Base-by-base conservation (phyloP, 2,329 filamentous ascomycete species). In the Aureobasidium subglaciale region DNA sequence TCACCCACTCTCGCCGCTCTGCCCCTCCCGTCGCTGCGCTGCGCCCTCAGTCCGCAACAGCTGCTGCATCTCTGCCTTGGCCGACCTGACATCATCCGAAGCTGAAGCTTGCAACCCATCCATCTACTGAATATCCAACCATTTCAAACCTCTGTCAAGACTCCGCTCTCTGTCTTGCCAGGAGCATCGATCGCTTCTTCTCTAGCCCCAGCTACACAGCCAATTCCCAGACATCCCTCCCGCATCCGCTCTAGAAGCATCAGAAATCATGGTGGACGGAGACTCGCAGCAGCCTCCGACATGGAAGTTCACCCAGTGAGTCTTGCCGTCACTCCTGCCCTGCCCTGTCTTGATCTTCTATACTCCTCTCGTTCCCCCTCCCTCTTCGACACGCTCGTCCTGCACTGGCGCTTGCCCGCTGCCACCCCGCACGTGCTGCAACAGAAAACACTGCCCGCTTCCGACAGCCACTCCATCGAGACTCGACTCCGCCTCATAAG, bases 281-380 rank as follows among this genome's bases (percentile, higher is more conserved):
- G 82, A 87, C 62, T 62, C 65, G 59, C 60, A 63, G 77, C 90
- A 84, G 81, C 86, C 89, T 78, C 91, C 91, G 71, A 97, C 91
- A 77, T 97, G 92, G 92, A 97, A 97, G 82, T 97, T 97, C 78
- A 97, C 92, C 75, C 92, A 97, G 91, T 95, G 88, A 75, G 90
- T 70, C 27, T 50, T 56, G 54, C 34, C 59, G 22, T 15, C 20
- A 32, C 37, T 6, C 43, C 13, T 41, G 25, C 18, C 20, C 37
- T 53, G 35, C 22, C 37, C 37, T n/a, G n/a, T n/a, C n/a, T 30
- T 2, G 13, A n/a, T 24, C 25, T 5, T 34, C 13, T 18, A 10
- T 15, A 4, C 27, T 30, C 29, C 13, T 24, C 16, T 30, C 13
- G 9, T 8, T 4, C 13, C 6, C 22, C 7, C 16, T 13, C 16